Evolutionary conservation across 2,329 filamentous ascomycete genomes (phyloP).

Genomic region (Thelonectria olida): DNA sequence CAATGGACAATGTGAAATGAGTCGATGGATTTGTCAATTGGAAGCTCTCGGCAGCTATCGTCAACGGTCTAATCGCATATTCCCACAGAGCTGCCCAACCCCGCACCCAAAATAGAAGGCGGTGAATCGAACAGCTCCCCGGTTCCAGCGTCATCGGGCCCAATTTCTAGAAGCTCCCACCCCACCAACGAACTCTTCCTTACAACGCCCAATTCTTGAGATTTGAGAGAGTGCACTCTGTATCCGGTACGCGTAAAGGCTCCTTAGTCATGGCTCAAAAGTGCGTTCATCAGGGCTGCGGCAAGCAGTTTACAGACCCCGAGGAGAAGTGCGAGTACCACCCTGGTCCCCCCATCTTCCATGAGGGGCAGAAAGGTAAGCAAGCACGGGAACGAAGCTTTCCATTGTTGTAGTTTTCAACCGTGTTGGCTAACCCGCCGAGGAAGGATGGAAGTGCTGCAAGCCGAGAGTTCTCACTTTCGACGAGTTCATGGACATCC

Average conservation of each 20-base stretch:
- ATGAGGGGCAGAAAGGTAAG: slow-evolving; percentile 97
- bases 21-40: too few relatives aligned
- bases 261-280: slow-evolving; percentile 72
- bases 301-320: slow-evolving; percentile 83
- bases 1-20: background rate
- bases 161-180: slow-evolving; percentile 54
- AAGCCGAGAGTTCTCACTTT: slow-evolving; percentile 96
- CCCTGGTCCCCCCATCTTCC: slow-evolving; percentile 92
- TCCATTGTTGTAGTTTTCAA: background rate
- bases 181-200: slow-evolving; percentile 35
- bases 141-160: slow-evolving; percentile 38
- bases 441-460: slow-evolving; percentile 96
- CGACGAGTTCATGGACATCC: slow-evolving; percentile 94
- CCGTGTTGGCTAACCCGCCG: slow-evolving; percentile 21
- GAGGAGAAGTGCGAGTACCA: slow-evolving; percentile 91
- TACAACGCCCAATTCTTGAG: slow-evolving; percentile 13
- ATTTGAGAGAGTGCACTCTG: slow-evolving; percentile 4
- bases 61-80: slow-evolving; percentile 21
- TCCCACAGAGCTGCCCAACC: slow-evolving; percentile 24
- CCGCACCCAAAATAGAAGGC: slow-evolving; percentile 48
- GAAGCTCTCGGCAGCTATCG: too few relatives aligned
- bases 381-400: background rate
- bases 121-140: slow-evolving; percentile 40
- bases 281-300: slow-evolving; percentile 96
- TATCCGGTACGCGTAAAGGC: slow-evolving; percentile 13